Percentiles rank a stretch among this genome's conserved stretches.
phyloP scores from a whole-genome alignment of 495 filamentous ascomycete species.

The Penicillium paradoxum region DNA sequence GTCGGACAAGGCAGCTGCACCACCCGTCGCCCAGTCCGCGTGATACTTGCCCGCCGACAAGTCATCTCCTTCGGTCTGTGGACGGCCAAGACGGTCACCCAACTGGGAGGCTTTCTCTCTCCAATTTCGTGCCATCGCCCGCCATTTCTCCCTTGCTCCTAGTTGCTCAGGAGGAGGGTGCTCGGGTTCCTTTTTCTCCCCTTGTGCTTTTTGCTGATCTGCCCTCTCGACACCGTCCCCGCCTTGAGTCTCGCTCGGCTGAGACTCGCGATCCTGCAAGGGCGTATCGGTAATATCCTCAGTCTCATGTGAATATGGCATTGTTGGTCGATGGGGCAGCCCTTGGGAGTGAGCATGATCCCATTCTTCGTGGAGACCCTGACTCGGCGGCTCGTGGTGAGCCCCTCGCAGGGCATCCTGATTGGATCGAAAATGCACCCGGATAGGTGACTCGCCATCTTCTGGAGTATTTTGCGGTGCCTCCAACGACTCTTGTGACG shows the following conservation, averaged over 20 bases:
- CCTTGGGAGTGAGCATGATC: slow-evolving; percentile 6
- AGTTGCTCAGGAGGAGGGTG: not conserved
- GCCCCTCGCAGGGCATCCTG: not conserved
- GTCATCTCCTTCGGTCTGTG: slow-evolving; percentile 21
- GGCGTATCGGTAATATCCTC: slow-evolving; percentile 16
- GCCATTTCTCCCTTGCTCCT: not conserved
- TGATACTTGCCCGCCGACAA: slow-evolving; percentile 22
- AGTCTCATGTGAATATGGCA: slow-evolving; percentile 14
- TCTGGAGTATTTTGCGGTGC: not conserved
- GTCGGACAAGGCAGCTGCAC: slow-evolving; percentile 22
- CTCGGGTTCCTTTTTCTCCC: not conserved
- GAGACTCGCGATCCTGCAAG: slow-evolving; percentile 6
- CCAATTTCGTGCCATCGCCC: not conserved
- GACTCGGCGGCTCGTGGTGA: not conserved
- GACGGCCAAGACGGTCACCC: slow-evolving; percentile 18
- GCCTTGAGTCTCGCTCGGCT: not conserved
- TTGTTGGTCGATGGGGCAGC: slow-evolving; percentile 9
- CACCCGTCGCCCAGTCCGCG: slow-evolving; percentile 25
- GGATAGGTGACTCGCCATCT: slow-evolving; percentile 1
- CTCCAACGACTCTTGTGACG: not conserved
- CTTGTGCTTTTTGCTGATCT: slow-evolving; percentile 1
- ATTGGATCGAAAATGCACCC: slow-evolving; percentile 19
- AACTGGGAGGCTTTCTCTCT: slow-evolving; percentile 6
- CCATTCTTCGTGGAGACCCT: slow-evolving; percentile 7
- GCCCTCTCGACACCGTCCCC: not conserved